These are phyloP conservation scores for Boletus fagicola DNA, from an alignment of 768 basidiomycete species.

Conservation along the genomic window DNA sequence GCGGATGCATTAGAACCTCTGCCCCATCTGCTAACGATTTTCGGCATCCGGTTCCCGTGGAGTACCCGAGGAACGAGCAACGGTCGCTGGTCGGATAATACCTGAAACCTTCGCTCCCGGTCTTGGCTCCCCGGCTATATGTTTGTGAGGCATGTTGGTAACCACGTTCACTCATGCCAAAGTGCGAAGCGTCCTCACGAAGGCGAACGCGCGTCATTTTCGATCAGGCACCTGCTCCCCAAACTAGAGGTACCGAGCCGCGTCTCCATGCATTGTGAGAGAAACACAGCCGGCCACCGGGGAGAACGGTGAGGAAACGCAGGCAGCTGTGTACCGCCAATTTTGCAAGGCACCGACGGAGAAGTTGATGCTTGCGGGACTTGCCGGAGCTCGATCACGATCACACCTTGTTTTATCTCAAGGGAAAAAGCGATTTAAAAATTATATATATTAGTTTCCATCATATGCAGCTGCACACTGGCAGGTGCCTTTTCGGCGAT, in stretches of 20 bases:
- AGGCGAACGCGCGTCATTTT: not conserved
- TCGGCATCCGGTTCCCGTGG: not conserved
- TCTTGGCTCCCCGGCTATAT: slow-evolving; percentile 3
- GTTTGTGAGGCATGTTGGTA: slow-evolving; percentile 1
- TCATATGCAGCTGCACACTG: slow-evolving; percentile 4
- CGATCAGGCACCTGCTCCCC: slow-evolving; percentile 11
- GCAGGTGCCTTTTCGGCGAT: slow-evolving; percentile 13
- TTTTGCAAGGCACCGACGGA: slow-evolving; percentile 25
- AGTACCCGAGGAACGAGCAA: slow-evolving; percentile 2
- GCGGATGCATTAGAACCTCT: slow-evolving; percentile 13
- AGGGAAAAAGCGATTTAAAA: not conserved
- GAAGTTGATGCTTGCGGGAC: slow-evolving; percentile 16
- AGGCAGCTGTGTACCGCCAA: not conserved
- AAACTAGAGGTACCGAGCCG: not conserved
- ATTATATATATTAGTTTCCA: slow-evolving; percentile 1
- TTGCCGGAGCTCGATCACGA: slow-evolving; percentile 27
- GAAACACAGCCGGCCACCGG: slow-evolving; percentile 5
- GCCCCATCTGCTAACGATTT: not conserved
- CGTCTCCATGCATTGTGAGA: slow-evolving; percentile 16
- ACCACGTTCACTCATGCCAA: slow-evolving; percentile 8
- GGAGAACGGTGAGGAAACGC: not conserved
- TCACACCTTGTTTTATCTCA: slow-evolving; percentile 9
- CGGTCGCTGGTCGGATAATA: slow-evolving; percentile 3
- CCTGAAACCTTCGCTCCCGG: slow-evolving; percentile 10
- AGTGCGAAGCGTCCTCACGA: slow-evolving; percentile 12